Percentiles rank a stretch among this genome's conserved stretches.
These are phyloP conservation scores for Penicillium nordicum DNA, from an alignment of 2,329 filamentous ascomycete genomes.

Conservation along the genomic window DNA sequence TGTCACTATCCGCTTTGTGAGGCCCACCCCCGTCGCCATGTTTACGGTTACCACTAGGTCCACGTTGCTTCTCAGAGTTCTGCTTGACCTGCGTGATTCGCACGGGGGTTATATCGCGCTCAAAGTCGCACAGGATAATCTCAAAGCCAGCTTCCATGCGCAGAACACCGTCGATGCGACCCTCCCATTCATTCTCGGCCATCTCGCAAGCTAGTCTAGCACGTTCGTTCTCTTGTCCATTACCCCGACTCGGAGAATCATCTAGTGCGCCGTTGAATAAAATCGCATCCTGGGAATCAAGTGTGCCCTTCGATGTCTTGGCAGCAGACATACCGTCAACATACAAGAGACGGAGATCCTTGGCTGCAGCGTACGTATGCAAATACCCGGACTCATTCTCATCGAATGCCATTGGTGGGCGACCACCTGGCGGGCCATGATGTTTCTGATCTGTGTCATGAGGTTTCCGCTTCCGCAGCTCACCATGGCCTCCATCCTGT, in stretches of 20 bases:
- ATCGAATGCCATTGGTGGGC: no score
- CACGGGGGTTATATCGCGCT: slow-evolving; percentile 37
- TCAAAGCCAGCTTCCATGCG: slow-evolving; percentile 70
- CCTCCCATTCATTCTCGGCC: slow-evolving; percentile 48
- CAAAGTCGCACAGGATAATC: slow-evolving; percentile 65
- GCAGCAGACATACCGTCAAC: slow-evolving; percentile 68
- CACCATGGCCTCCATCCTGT: no score
- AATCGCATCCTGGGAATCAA: slow-evolving; percentile 65
- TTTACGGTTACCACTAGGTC: background rate
- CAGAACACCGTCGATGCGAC: slow-evolving; percentile 59
- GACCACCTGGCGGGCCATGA: no score
- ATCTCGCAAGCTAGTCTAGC: slow-evolving; percentile 57
- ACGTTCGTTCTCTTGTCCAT: slow-evolving; percentile 47
- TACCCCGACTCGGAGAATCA: background rate
- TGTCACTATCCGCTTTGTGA: background rate
- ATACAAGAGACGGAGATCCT: slow-evolving; percentile 61
- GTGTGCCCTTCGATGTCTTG: slow-evolving; percentile 62
- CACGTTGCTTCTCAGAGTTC: background rate
- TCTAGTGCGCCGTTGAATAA: slow-evolving; percentile 45
- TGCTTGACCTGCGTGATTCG: slow-evolving; percentile 30
- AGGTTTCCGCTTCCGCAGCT: no score
- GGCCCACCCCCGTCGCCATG: background rate
- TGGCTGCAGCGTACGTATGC: slow-evolving; percentile 62
- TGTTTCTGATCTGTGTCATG: no score
- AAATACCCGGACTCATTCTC: slow-evolving; percentile 32